These are phyloP conservation scores for Adansonia grandidieri DNA, from an alignment of 441 rosid species.

Conservation along the genomic window DNA sequence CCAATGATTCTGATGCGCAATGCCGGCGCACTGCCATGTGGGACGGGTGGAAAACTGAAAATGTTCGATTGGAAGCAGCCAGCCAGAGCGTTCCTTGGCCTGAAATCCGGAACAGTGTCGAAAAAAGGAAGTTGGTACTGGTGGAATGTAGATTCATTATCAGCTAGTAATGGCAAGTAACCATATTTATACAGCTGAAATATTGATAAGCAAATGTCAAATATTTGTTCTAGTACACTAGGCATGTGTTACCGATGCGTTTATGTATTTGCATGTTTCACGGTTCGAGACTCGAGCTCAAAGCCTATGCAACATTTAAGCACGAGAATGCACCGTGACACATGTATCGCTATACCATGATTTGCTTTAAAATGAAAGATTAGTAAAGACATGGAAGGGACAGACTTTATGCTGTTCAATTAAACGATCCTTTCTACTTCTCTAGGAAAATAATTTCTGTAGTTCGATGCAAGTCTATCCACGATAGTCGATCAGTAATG, in stretches of 20 bases:
- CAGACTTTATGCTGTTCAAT: background rate
- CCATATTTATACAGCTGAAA: conserved; percentile 40
- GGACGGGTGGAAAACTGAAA: background rate
- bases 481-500: conserved; percentile 22
- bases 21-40: background rate
- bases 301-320: too few species aligned
- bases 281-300: too few species aligned
- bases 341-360: background rate
- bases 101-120: background rate
- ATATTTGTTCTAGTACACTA: background rate
- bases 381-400: background rate
- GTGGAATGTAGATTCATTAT: background rate
- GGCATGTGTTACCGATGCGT: background rate
- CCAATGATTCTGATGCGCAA: background rate
- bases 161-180: background rate
- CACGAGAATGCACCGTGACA: too few species aligned
- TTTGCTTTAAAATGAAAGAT: background rate
- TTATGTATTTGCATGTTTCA: background rate
- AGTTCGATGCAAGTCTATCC: conserved; percentile 5
- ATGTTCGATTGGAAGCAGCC: background rate
- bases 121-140: background rate
- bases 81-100: background rate
- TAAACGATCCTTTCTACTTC: background rate
- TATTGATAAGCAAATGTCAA: background rate
- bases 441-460: conserved; percentile 2